Base-by-base conservation (phyloP, 306 rosid species). In the Trichosanthes cucumerina region DNA sequence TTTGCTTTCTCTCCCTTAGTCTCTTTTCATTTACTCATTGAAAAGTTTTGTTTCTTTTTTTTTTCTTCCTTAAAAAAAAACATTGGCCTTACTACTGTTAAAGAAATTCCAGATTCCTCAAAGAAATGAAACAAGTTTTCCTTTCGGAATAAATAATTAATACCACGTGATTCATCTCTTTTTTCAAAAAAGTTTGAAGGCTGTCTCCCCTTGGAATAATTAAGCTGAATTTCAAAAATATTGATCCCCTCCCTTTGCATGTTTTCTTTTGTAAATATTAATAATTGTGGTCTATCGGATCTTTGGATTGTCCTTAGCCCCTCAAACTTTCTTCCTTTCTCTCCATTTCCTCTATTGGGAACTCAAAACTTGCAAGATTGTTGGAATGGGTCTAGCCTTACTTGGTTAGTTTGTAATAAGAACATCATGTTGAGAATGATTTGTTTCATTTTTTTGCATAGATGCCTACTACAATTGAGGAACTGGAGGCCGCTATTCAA, bases 401-500 rank as follows among this genome's bases (percentile, higher is more conserved):
- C n/a, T 26, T 49, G n/a, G 28, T 73, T 73, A 28, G 77, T 73
- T 73, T 28, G 77, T 73, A 46, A 44, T 71, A 26, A 16, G 21
- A 73, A 28, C 12, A 49, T 16, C 52, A 43, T 16, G 41, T 73
- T 46, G 77, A 28, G 39, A 68, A 31, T 60, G 57, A 18, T 24
- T 49, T 79, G 12, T 56, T 46, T 53, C 47, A 33, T 62, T 12
- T 75, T 73, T 76, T 28, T 70, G 47, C 53, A 58, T 81, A 95
- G 98, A 95, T 95, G 97, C 96, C 98, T 50, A 87, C 93, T 75
- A 95, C 98, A 62, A 88, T 95, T 53, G 98, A 92, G 84, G 98
- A 95, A 69, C 79, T 95, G 86, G 88, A 91, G 57, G 92, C 90
- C 78, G 93, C 98, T 34, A 92, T 95, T 82, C 95, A 92, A 80